Percentiles rank a stretch among this genome's conserved stretches.
phyloP scores from a whole-genome alignment of 805 yeast genomes.

The Saturnispora kantuleensis region DNA sequence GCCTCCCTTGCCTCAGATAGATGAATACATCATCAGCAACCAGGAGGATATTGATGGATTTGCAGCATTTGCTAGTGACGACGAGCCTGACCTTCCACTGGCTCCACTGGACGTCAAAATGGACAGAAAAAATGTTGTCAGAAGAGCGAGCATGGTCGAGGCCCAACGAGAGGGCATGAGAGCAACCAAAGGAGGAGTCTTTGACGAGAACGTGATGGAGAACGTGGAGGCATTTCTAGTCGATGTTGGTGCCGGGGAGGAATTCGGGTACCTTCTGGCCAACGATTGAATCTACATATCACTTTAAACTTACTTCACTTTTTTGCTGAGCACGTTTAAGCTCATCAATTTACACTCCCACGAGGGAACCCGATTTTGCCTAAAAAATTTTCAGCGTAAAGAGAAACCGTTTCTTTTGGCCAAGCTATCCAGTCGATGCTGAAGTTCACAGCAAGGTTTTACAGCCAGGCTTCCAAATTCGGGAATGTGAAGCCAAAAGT shows the following conservation, averaged over 20 bases:
- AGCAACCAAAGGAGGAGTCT: constrained; percentile 66
- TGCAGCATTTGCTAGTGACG: constrained; percentile 7
- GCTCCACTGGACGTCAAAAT: neutral
- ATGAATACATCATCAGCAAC: constrained; percentile 6
- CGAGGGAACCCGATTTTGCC: too few species aligned
- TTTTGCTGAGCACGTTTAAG: neutral
- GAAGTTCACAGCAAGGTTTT: neutral
- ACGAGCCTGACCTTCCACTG: neutral
- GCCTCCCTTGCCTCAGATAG: neutral
- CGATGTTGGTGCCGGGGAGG: constrained; percentile 38
- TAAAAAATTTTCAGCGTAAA: neutral
- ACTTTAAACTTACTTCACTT: neutral
- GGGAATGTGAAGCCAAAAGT: neutral
- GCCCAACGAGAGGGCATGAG: constrained; percentile 70
- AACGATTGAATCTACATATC: constrained; percentile 11
- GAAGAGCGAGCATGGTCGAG: constrained; percentile 62
- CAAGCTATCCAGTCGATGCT: neutral
- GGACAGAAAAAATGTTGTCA: constrained; percentile 25
- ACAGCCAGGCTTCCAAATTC: neutral
- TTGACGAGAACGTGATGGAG: constrained; percentile 63
- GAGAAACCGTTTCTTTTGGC: neutral
- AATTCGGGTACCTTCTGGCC: constrained; percentile 29
- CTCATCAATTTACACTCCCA: too few species aligned
- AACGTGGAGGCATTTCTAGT: constrained; percentile 64
- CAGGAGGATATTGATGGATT: constrained; percentile 6